Conservation (phyloP, 108 stramenopile genomes). For the Mayamaea pseudoterrestris region DNA sequence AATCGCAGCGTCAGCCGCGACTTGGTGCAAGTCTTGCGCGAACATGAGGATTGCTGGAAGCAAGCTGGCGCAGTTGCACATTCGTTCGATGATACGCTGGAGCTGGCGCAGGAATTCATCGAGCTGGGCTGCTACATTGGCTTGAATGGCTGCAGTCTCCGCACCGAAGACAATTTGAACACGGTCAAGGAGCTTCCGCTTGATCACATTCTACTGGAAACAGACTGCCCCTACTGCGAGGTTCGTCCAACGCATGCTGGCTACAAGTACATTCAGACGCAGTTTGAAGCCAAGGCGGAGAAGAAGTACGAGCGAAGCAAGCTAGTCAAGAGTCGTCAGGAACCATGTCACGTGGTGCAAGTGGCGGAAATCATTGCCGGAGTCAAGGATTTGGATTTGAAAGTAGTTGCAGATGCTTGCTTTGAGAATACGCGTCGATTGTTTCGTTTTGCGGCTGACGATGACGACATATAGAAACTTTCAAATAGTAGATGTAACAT, state of each 20-base stretch:
- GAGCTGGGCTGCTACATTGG: constrained; percentile 83
- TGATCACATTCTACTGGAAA: constrained; percentile 81
- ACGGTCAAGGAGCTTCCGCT: constrained; percentile 69
- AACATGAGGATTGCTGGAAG: constrained; percentile 29
- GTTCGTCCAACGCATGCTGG: constrained; percentile 75
- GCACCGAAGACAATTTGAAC: constrained; percentile 78
- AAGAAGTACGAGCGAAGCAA: constrained; percentile 59
- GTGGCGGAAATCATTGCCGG: constrained; percentile 79
- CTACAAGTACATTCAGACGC: constrained; percentile 40
- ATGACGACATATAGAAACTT: no score
- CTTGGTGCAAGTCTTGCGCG: constrained; percentile 47
- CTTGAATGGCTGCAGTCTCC: constrained; percentile 92
- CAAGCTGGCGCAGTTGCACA: constrained; percentile 61
- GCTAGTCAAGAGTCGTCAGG: constrained; percentile 79
- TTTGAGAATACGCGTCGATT: constrained; percentile 47
- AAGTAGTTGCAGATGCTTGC: constrained; percentile 47
- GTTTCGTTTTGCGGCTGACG: constrained; percentile 41
- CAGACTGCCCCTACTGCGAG: constrained; percentile 95
- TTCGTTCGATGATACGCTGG: constrained; percentile 77
- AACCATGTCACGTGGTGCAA: constrained; percentile 81
- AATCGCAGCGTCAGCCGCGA: constrained; percentile 80
- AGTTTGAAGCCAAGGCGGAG: constrained; percentile 56
- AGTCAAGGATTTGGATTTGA: constrained; percentile 38
- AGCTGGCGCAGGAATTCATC: constrained; percentile 71
- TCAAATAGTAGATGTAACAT: no score